A percentile compares a stretch with the other conserved stretches of the same genome.
phyloP scores from a whole-genome alignment of 2,329 filamentous ascomycete genomes.

The Xylariaceae sp. region DNA sequence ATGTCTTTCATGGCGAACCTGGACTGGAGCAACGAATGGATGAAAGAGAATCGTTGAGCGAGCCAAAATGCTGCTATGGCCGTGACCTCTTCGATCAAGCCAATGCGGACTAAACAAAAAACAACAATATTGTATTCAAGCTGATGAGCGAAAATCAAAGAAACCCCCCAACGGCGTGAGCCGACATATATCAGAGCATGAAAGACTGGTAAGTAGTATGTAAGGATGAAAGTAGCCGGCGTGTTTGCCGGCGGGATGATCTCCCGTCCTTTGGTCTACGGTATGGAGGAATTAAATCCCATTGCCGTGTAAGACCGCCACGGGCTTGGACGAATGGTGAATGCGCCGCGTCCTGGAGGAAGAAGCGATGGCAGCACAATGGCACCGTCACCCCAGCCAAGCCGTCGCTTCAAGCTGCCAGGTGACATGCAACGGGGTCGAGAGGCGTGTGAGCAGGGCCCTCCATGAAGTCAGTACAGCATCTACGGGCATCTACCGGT shows the following conservation, averaged over 20 bases:
- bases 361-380: background rate
- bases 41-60: background rate
- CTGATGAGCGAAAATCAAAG: background rate
- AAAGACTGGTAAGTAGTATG: background rate
- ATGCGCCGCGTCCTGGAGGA: background rate
- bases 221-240: background rate
- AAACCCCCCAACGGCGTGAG: background rate
- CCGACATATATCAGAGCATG: background rate
- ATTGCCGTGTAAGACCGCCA: background rate
- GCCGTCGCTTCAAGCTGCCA: background rate
- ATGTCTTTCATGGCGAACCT: constrained; percentile 22
- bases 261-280: background rate
- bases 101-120: background rate
- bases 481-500: background rate
- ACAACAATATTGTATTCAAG: background rate
- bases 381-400: background rate
- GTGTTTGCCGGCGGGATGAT: background rate
- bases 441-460: background rate
- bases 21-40: background rate
- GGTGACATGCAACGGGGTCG: background rate
- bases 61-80: background rate
- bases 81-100: background rate
- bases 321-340: constrained; percentile 5
- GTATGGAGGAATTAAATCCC: constrained; percentile 6
- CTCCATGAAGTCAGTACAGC: background rate